Percentiles rank a stretch among this genome's conserved stretches.
These are phyloP conservation scores for Pseudopithomyces maydicus DNA, from an alignment of 2,329 filamentous ascomycete species.

Conservation along the genomic window DNA sequence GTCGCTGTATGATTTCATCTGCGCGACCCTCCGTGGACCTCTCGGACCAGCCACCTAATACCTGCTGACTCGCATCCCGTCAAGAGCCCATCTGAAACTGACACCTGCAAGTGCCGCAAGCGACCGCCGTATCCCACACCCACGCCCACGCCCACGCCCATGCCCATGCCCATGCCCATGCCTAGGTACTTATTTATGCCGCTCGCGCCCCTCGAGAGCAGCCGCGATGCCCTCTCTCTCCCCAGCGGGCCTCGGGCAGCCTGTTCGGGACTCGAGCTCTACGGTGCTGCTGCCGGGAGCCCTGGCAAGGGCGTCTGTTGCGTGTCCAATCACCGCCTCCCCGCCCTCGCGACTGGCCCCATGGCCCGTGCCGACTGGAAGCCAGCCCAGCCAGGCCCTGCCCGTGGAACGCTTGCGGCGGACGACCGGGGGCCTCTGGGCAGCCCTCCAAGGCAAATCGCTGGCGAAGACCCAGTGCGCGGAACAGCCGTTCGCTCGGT, in stretches of 20 bases:
- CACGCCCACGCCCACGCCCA: not conserved
- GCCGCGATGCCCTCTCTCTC: not conserved
- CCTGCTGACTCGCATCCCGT: conserved; percentile 2
- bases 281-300: not conserved
- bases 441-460: not conserved
- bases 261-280: not conserved
- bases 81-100: not conserved
- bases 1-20: too few relatives aligned
- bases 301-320: not conserved
- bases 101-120: not conserved
- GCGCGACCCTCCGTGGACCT: too few relatives aligned
- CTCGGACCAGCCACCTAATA: not conserved
- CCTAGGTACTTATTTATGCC: too few relatives aligned
- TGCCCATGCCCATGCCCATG: not conserved
- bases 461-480: not conserved
- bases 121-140: not conserved
- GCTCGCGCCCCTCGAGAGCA: not conserved
- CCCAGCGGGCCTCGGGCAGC: not conserved
- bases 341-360: not conserved
- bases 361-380: not conserved
- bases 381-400: not conserved
- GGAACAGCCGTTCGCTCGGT: conserved; percentile 8
- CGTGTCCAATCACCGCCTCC: not conserved
- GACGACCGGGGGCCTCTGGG: not conserved
- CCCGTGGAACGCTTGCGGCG: not conserved